Base-by-base conservation (phyloP, 1,284 basidiomycete species). In the Naganishia sp. region DNA sequence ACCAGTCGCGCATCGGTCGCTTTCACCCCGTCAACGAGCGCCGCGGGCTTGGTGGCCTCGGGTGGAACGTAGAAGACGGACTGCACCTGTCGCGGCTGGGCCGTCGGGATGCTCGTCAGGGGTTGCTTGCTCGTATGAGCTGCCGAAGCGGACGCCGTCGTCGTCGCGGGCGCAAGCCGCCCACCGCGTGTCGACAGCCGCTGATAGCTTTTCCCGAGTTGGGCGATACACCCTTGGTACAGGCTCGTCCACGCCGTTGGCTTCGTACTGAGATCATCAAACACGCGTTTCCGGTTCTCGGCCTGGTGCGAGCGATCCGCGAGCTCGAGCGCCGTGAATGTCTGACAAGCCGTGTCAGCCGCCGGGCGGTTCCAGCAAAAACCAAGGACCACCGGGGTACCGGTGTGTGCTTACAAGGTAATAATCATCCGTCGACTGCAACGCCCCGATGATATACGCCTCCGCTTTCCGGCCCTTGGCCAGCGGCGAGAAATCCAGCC, bases 131-230 rank as follows among this genome's bases (percentile, higher is more conserved):
- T 13, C 36, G 36, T 28, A 5, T 28, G 36, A 13, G 4, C 36
- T 39, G 4, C 13, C 13, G 53, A 43, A 1, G 65, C 36, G 2
- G 61, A 21, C 15, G n/a, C 49, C 9, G 48, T 16, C 7, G 18
- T 21, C 6, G 43, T n/a, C 9, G 59, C 45, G n/a, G 59, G 21
- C 9, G 65, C 10, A 16, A 65, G 57, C 21, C 59, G 43, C 28
- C 68, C 68, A 0, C 88, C 88, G 23, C 83, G 78, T 2, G 82
- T 79, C 4, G 86, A 74, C 46, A 89, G 79, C 0, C 81, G 77
- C 67, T 86, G 85, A 70, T 88, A 88, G 73, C 90, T 88, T 0
- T 80, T 76, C 6, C 87, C 88, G 1, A 92, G 80, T 10, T 83
- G 76, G 6, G 87, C 69, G 2, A 91, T 81, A 25, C 85, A 82